Base-by-base conservation (phyloP, 768 basidiomycete species). In the Gloeostereum incarnatum region DNA sequence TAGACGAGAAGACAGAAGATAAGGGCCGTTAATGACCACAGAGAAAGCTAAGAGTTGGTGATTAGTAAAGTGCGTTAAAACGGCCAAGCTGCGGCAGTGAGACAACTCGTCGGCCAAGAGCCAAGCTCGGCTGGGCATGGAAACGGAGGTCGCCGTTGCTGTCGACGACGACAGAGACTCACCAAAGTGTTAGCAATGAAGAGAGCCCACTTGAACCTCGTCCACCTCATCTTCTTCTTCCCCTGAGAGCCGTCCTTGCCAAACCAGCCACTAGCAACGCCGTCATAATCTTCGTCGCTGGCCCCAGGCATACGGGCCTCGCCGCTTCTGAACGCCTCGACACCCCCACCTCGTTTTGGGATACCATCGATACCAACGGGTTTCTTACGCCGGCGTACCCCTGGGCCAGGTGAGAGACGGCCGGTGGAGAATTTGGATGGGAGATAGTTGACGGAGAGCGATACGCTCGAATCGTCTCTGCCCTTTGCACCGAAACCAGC, bases 171-270 rank as follows among this genome's bases (percentile, higher is more conserved):
- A n/a, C 4, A 17, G 18, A 3, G 11, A 49, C 62, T 30, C 38
- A 66, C 67, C 23, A 78, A 23, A 23, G 65, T 49, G 51, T 88
- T 90, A 34, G 81, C 62, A 33, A 74, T 31, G 55, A 90, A 81
- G 3, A 91, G 56, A 8, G 69, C 60, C 85, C 85, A 89, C 55
- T 92, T 91, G 70, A 90, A 91, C 45, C 65, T 71, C 52, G 78
- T 90, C 88, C 88, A 92, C 11, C 78, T 62, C 40, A 83, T 58
- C 44, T 60, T 60, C 35, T 36, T 39, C 24, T 55, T 58, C 48
- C 67, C 56, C 43, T 61, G 59, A 1, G 51, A 52, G 42, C 57
- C 59, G 39, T 61, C 60, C 21, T 58, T 55, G 35, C 66, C 65
- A 52, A 69, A 73, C 57, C 60, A 62, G 19, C 54, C 53, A 31